Conservation (phyloP, 495 filamentous ascomycete species). For the Pyronema omphalodes region DNA sequence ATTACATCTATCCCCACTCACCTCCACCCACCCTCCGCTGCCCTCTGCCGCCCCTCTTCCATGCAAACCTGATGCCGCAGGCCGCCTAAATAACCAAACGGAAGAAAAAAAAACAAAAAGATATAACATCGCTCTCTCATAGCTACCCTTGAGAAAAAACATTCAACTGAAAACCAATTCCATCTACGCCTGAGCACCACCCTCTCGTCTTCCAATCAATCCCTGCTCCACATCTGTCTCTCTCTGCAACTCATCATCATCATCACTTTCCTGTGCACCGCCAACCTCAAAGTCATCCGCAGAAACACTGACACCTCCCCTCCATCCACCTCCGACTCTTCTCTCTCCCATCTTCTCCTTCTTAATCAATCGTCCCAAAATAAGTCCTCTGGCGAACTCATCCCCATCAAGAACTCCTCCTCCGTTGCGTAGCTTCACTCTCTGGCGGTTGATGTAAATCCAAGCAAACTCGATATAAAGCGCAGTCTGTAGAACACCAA, state of each 20-base stretch:
- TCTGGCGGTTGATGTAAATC: constrained; percentile 87
- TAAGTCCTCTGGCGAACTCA: constrained; percentile 64
- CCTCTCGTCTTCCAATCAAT: constrained; percentile 3
- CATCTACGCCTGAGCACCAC: background rate
- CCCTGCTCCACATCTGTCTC: constrained; percentile 14
- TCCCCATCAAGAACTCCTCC: constrained; percentile 77
- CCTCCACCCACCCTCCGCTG: too few relatives aligned
- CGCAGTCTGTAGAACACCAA: constrained; percentile 75
- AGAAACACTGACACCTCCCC: constrained; percentile 30
- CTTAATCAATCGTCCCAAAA: constrained; percentile 29
- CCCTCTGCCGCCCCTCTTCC: too few relatives aligned
- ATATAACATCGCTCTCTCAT: too few relatives aligned
- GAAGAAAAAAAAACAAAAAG: too few relatives aligned
- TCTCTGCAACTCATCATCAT: constrained; percentile 17
- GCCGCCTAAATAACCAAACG: too few relatives aligned
- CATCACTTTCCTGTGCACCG: constrained; percentile 12
- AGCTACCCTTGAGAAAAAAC: too few relatives aligned
- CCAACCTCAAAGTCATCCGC: constrained; percentile 21
- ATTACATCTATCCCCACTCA: too few relatives aligned
- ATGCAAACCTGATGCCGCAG: too few relatives aligned
- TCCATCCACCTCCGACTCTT: constrained; percentile 19
- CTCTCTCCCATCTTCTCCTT: constrained; percentile 1
- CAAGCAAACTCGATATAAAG: constrained; percentile 91
- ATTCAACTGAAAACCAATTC: too few relatives aligned
- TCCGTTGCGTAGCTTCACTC: constrained; percentile 81